Base-by-base conservation (phyloP, 176 grass and related monocot species). In the Calamus simplicifolius region DNA sequence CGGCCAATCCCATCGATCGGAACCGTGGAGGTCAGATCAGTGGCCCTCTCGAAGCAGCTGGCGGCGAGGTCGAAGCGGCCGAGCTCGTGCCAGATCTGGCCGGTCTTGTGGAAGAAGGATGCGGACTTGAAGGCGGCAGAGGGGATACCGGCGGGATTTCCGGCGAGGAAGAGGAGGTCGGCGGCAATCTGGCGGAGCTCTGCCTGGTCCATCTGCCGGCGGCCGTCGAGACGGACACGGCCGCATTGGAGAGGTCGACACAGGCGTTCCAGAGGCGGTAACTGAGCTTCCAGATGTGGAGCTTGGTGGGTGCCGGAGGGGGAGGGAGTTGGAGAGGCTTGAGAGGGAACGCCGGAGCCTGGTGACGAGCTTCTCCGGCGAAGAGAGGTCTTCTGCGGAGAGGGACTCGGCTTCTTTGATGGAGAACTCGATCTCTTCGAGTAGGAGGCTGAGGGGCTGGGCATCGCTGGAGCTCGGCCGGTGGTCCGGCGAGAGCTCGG, bases 211-310 rank as follows among this genome's bases (percentile, higher is more conserved):
- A 19, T 61, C 43, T 21, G 48, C 35, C 43, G n/a, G 62, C 19
- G 1, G 12, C 14, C 43, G 18, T 43, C 18, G 27, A 54, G 28
- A 18, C 65, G 56, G 15, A 79, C n/a, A 63, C 49, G 50, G 38
- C 38, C 65, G 64, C 68, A 71, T 88, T 94, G 80, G 80, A 77
- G 81, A 89, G 78, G 70, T 92, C 93, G 81, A 88, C 75, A 57
- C 67, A 82, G 53, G 87, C 81, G 67, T 98, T 98, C 87, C 87
- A 98, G 58, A 98, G 84, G 58, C 93, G 93, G 81, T 78, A 80
- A 63, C 69, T 83, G 69, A 98, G 79, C 66, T 72, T 81, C 87
- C 93, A 98, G 23, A 98, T 53, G 63, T 82, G 82, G 53, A 92
- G 55, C 76, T 64, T 77, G 57, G 57, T 27, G 25, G 76, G 48